Evolutionary conservation across 768 basidiomycete species (phyloP).

Genomic region (Kwoniella sp.): DNA sequence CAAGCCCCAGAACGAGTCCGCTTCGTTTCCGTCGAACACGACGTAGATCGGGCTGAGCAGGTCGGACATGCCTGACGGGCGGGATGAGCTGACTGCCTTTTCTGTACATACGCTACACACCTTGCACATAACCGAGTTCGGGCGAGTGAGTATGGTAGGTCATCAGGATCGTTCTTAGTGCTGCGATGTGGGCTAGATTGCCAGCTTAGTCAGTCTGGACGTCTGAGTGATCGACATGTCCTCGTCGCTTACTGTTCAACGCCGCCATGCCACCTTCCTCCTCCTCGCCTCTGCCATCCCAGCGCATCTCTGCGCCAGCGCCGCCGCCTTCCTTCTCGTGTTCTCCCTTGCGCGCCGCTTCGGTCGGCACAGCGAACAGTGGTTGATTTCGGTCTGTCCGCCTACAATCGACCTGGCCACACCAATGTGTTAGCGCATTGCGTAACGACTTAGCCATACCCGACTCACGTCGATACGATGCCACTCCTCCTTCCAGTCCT

Average conservation of each 20-base stretch:
- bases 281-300: conserved; percentile 28
- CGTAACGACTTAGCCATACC: background rate
- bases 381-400: conserved; percentile 93
- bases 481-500: conserved; percentile 71
- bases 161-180: conserved; percentile 76
- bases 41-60: conserved; percentile 90
- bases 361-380: conserved; percentile 60
- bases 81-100: background rate
- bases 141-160: conserved; percentile 55
- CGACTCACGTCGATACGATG: conserved; percentile 47
- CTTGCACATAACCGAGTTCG: conserved; percentile 86
- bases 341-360: conserved; percentile 42
- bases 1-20: conserved; percentile 93
- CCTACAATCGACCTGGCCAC: conserved; percentile 82
- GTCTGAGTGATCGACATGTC: background rate
- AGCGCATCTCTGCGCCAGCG: conserved; percentile 11
- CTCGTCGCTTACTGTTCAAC: conserved; percentile 37
- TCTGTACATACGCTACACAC: conserved; percentile 22
- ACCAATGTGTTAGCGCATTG: background rate
- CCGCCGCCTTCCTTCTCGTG: conserved; percentile 57
- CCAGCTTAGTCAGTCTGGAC: conserved; percentile 10
- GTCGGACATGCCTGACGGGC: conserved; percentile 73
- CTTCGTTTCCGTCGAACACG: conserved; percentile 81
- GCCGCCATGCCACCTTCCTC: conserved; percentile 46
- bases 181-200: conserved; percentile 64